A percentile compares a stretch with the other conserved stretches of the same genome.
Conservation (phyloP, 768 basidiomycete genomes). For the Amanita brunnescens region DNA sequence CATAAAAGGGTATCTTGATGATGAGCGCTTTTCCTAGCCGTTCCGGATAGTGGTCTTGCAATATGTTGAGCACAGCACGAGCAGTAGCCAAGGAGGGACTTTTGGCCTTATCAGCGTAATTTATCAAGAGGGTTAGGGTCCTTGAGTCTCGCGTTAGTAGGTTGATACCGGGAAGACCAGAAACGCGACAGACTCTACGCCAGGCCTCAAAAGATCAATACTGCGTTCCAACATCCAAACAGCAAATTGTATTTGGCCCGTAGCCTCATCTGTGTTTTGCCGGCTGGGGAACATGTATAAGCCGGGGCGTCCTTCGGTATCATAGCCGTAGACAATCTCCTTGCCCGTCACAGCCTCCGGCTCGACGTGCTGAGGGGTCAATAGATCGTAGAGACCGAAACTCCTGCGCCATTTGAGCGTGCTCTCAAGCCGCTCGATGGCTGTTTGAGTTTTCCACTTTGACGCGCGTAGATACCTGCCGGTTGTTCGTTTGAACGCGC, state of each 20-base stretch:
- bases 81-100: conserved; percentile 35
- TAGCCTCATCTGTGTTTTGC: conserved; percentile 69
- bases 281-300: conserved; percentile 60
- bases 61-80: conserved; percentile 46
- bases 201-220: conserved; percentile 71
- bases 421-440: conserved; percentile 58
- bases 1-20: conserved; percentile 72
- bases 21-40: conserved; percentile 70
- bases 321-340: conserved; percentile 70
- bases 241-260: conserved; percentile 61
- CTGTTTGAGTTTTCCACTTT: conserved; percentile 56
- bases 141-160: conserved; percentile 23
- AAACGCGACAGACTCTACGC: conserved; percentile 56
- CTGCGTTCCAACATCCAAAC: conserved; percentile 75
- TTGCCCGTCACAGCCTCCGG: conserved; percentile 83
- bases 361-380: conserved; percentile 58
- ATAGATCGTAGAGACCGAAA: conserved; percentile 56
- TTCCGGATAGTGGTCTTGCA: conserved; percentile 83
- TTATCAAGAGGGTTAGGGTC: conserved; percentile 61
- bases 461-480: conserved; percentile 65
- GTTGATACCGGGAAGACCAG: neutral
- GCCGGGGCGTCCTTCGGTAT: conserved; percentile 52
- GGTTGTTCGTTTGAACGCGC: neutral
- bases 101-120: conserved; percentile 70
- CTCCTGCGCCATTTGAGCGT: conserved; percentile 78